Percentiles rank a stretch among this genome's conserved stretches.
Conservation (phyloP, 768 basidiomycete species). For the Macrolepiota fuliginosa region DNA sequence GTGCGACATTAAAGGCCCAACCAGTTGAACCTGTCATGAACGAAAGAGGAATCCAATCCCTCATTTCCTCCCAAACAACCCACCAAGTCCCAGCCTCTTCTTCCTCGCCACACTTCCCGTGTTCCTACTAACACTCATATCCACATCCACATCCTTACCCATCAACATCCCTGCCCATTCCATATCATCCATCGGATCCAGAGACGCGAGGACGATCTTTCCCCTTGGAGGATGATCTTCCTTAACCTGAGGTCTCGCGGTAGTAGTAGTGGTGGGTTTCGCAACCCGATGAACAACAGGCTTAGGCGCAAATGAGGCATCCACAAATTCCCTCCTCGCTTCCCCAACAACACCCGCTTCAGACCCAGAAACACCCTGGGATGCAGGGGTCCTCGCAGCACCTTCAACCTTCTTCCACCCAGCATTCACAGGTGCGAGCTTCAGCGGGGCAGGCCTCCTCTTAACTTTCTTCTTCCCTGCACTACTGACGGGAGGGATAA, state of each 20-base stretch:
- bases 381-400: not conserved
- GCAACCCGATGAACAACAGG: conserved; percentile 9
- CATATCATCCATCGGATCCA: conserved; percentile 7
- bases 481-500: not conserved
- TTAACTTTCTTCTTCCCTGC: conserved; percentile 24
- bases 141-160: conserved; percentile 63
- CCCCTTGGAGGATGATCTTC: not conserved
- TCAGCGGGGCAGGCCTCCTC: conserved; percentile 36
- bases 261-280: not conserved
- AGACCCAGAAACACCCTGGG: not conserved
- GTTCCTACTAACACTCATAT: conserved; percentile 72
- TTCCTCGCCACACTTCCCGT: conserved; percentile 5
- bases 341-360: not conserved
- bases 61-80: conserved; percentile 11
- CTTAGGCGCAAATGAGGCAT: conserved; percentile 29
- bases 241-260: not conserved
- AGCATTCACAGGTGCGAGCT: conserved; percentile 23
- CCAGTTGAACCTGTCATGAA: not conserved
- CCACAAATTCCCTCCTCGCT: conserved; percentile 28
- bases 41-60: not conserved
- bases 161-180: conserved; percentile 9
- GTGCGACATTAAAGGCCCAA: not conserved
- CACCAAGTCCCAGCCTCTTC: conserved; percentile 9
- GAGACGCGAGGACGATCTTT: conserved; percentile 10
- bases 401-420: conserved; percentile 7